Evolutionary conservation across 2,329 filamentous ascomycete species (phyloP).

Genomic region (Xylaria sp.): DNA sequence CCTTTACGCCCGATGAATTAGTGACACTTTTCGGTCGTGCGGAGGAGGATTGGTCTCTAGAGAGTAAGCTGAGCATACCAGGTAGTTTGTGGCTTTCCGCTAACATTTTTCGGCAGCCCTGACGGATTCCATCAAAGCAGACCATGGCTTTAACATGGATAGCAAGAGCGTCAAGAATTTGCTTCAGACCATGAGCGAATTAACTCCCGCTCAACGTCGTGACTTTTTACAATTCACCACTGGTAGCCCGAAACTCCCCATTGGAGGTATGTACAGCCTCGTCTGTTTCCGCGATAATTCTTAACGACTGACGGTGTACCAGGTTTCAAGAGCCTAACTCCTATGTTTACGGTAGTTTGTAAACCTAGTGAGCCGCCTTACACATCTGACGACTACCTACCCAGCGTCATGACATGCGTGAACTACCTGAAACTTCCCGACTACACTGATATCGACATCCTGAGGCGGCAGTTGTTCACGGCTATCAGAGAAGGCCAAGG

Average conservation of each 20-base stretch:
- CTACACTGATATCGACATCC: constrained; percentile 81
- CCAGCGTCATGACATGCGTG: constrained; percentile 99
- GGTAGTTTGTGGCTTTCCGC: constrained; percentile 36
- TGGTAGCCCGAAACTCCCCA: constrained; percentile 96
- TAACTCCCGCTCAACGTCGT: constrained; percentile 77
- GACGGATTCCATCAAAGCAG: constrained; percentile 98
- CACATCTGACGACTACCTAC: constrained; percentile 95
- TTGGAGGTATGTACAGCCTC: constrained; percentile 78
- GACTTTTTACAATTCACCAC: constrained; percentile 98
- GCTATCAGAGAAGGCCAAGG: constrained; percentile 97
- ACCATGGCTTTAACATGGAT: constrained; percentile 98
- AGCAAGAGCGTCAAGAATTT: constrained; percentile 95
- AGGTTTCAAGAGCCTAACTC: constrained; percentile 97
- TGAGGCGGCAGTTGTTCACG: constrained; percentile 81
- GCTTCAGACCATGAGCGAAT: constrained; percentile 92
- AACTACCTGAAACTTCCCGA: constrained; percentile 99
- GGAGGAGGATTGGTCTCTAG: constrained; percentile 96
- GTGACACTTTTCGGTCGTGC: constrained; percentile 93
- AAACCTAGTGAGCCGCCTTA: constrained; percentile 97
- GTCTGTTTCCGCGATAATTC: constrained; percentile 1
- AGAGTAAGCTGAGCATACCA: constrained; percentile 73
- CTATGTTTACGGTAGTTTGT: constrained; percentile 99
- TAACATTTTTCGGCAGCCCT: constrained; percentile 69
- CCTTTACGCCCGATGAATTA: constrained; percentile 94
- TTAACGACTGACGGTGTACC: constrained; percentile 49